Evolutionary conservation across 139 green algal species (phyloP), one percentile per base, ranked within the genome.

Genomic region (Ettlia oleoabundans): DNA sequence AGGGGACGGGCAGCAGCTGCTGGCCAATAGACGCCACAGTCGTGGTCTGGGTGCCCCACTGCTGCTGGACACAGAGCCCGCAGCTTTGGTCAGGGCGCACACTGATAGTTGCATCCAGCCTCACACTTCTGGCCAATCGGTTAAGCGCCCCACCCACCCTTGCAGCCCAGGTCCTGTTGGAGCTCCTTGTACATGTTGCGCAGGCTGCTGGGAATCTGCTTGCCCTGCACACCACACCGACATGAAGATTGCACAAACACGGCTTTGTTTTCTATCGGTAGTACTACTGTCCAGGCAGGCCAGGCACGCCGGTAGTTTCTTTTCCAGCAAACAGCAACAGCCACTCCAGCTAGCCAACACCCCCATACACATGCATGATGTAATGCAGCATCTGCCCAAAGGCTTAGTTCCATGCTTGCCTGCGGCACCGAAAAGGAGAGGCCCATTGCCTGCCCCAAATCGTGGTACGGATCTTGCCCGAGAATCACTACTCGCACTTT

Each of bases 381-480:
- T n/a, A n/a, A n/a, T n/a, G n/a, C n/a, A n/a, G n/a, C n/a, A n/a
- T 41, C 62, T 7, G 26, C 30, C 62, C 62, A 15, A 28, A 1
- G 2, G 4, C 30, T 19, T 38, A 30, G 30, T 19, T n/a, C 62
- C 1, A n/a, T 24, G 47, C 68, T 41, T 33, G n/a, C 95, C 5
- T 76, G 85, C 0, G 96, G 94, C 51, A 99, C 97, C 30, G 89
- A 95, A 89, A 99, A 99, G 64, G 86, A 94, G 30, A 99, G 90
- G 0, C 97, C 97, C 92, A 98, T 95, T n/a, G 96, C 97, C 87
- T 99, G 94, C 33, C 90, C 89, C 3, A 86, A 61, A 47, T 89
- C 89, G 80, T 98, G 96, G 91, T 99, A 99, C 2, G 97, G 97
- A 83, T 99, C 97, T 68, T 93, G 89, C 2, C 95, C 95, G 19